Conservation (phyloP, 2,329 filamentous ascomycete genomes). For the Alternaria consortialis region DNA sequence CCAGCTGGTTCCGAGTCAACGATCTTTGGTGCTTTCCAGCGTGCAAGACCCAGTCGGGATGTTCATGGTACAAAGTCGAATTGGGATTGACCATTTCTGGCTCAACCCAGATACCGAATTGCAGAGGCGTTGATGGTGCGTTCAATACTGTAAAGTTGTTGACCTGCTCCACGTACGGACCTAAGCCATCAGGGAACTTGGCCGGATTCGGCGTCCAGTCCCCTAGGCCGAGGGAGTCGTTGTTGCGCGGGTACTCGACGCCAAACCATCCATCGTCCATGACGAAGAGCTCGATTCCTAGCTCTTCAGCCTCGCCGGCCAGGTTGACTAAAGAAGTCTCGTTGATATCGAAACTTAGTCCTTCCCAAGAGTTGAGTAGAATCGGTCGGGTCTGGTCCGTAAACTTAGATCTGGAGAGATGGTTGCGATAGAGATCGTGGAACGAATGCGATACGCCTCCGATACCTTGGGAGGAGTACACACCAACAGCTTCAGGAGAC, state of each 20-base stretch:
- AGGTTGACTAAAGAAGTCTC: conserved; percentile 64
- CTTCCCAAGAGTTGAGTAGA: conserved; percentile 73
- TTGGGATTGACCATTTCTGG: conserved; percentile 74
- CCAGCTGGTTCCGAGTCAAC: conserved; percentile 66
- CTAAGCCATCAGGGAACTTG: conserved; percentile 67
- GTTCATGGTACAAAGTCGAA: conserved; percentile 67
- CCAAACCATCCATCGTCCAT: conserved; percentile 76
- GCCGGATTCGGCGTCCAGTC: conserved; percentile 69
- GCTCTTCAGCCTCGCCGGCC: conserved; percentile 64
- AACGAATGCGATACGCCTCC: conserved; percentile 70
- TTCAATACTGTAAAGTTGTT: conserved; percentile 60
- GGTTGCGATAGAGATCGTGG: conserved; percentile 68
- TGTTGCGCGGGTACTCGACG: conserved; percentile 66
- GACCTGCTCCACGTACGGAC: conserved; percentile 60
- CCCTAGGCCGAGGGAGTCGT: conserved; percentile 67
- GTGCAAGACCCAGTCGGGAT: conserved; percentile 71
- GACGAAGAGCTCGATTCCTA: conserved; percentile 71
- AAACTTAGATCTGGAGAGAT: conserved; percentile 67
- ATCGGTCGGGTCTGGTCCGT: conserved; percentile 62
- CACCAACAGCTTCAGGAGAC: conserved; percentile 69
- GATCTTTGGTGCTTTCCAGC: conserved; percentile 66
- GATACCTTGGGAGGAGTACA: conserved; percentile 67
- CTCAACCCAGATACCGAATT: conserved; percentile 73
- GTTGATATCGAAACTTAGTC: conserved; percentile 67
- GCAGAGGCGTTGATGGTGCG: conserved; percentile 57